These are phyloP conservation scores for Sugiyamaella castrensis DNA, from an alignment of 1,139 yeast genomes.

Conservation along the genomic window DNA sequence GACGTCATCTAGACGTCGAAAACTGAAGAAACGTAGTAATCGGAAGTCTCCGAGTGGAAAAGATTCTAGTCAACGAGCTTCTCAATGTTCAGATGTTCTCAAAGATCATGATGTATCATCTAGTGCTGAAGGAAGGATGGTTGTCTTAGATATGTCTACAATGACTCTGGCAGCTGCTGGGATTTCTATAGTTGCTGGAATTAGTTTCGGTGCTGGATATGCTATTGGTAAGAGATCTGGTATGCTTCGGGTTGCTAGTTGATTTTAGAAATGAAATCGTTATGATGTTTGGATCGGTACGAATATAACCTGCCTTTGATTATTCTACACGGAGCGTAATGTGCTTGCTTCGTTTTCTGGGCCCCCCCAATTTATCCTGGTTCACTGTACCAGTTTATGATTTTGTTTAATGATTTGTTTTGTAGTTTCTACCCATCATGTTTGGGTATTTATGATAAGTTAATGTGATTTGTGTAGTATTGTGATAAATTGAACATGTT, in stretches of 20 bases:
- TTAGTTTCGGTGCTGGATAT: slow-evolving; percentile 34
- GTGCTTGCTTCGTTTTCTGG: no score
- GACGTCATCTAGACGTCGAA: not conserved
- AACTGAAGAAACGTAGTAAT: no score
- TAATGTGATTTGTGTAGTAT: no score
- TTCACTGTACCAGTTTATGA: no score
- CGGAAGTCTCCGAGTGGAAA: not conserved
- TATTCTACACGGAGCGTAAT: no score
- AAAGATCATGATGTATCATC: not conserved
- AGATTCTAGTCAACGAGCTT: not conserved
- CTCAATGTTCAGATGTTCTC: not conserved
- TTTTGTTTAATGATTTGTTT: no score
- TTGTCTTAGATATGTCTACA: slow-evolving; percentile 21
- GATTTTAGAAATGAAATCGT: not conserved
- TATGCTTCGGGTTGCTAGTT: slow-evolving; percentile 18
- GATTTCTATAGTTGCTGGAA: slow-evolving; percentile 32
- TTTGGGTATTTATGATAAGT: no score
- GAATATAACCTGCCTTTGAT: no score
- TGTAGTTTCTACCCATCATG: no score
- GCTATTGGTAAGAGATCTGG: slow-evolving; percentile 31
- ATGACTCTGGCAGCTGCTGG: slow-evolving; percentile 33
- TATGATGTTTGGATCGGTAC: no score
- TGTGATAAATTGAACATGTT: no score
- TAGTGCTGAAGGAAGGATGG: slow-evolving; percentile 5
- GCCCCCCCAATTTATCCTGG: no score